These are phyloP conservation scores for Magnaporthiopsis rhizophila DNA, from an alignment of 2,329 filamentous ascomycete genomes.

Conservation along the genomic window DNA sequence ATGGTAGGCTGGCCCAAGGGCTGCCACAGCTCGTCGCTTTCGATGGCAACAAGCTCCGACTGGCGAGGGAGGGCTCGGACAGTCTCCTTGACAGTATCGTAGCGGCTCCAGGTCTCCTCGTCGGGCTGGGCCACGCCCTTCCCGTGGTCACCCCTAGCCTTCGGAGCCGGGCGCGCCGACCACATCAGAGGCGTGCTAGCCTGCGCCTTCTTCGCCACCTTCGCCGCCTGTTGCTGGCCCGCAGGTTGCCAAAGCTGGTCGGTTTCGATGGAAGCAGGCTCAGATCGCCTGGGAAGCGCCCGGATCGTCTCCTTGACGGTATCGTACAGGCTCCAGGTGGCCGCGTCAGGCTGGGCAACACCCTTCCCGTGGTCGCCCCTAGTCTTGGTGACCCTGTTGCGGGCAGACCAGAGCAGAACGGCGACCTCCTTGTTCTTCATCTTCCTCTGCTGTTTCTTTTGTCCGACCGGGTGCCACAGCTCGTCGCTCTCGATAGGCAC, in stretches of 20 bases:
- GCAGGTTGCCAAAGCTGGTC: slow-evolving; percentile 1
- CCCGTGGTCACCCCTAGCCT: slow-evolving; percentile 6
- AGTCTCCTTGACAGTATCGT: slow-evolving; percentile 20
- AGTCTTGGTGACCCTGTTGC: slow-evolving; percentile 1
- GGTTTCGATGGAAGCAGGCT: slow-evolving; percentile 11
- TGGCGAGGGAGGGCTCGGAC: slow-evolving; percentile 21
- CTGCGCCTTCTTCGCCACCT: background rate
- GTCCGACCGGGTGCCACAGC: slow-evolving; percentile 1
- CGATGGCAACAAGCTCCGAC: slow-evolving; percentile 21
- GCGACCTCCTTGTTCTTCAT: background rate
- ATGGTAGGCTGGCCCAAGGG: too few relatives aligned
- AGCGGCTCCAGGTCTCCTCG: slow-evolving; percentile 26
- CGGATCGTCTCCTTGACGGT: slow-evolving; percentile 8
- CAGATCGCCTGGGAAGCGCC: slow-evolving; percentile 11
- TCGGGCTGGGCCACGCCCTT: slow-evolving; percentile 30
- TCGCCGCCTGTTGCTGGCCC: background rate
- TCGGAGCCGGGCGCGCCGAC: slow-evolving; percentile 6
- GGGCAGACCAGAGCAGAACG: background rate
- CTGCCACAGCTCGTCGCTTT: slow-evolving; percentile 15
- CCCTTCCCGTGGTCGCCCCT: slow-evolving; percentile 10
- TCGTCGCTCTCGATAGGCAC: slow-evolving; percentile 10
- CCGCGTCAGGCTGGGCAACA: slow-evolving; percentile 10
- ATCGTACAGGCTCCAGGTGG: slow-evolving; percentile 13
- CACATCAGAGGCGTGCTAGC: slow-evolving; percentile 6
- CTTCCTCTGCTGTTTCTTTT: background rate